phyloP scores from a whole-genome alignment of 2,329 filamentous ascomycete species.

The Beauveria caledonica region DNA sequence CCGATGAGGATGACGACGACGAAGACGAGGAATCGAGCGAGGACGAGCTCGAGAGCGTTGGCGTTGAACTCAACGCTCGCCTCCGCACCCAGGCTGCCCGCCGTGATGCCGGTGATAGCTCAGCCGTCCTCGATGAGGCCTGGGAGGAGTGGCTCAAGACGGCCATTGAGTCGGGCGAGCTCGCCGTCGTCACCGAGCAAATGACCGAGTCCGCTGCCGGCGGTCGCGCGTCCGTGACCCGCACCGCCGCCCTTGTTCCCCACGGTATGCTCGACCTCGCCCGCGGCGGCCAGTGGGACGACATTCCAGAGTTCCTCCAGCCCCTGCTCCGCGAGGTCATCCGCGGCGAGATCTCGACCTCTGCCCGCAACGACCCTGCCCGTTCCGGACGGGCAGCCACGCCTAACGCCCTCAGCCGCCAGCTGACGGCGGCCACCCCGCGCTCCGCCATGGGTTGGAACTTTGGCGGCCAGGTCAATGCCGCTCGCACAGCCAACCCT shows the following conservation, averaged over 20 bases:
- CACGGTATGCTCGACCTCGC: constrained; percentile 45
- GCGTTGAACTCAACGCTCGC: constrained; percentile 54
- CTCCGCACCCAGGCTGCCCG: constrained; percentile 55
- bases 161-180: constrained; percentile 54
- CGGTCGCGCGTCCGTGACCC: constrained; percentile 19
- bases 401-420: constrained; percentile 12
- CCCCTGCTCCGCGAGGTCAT: constrained; percentile 42
- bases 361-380: constrained; percentile 8
- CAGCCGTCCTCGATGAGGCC: constrained; percentile 57
- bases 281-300: constrained; percentile 48
- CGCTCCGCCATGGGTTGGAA: constrained; percentile 4
- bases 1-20: constrained; percentile 21
- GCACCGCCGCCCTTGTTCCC: constrained; percentile 36
- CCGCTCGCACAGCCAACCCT: not conserved
- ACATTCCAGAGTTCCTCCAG: constrained; percentile 49
- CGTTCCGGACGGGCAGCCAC: constrained; percentile 11
- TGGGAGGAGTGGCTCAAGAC: constrained; percentile 71
- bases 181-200: constrained; percentile 39
- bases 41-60: constrained; percentile 42
- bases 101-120: constrained; percentile 51
- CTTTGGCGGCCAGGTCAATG: not conserved
- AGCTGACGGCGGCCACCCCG: constrained; percentile 8
- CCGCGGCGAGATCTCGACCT: constrained; percentile 26
- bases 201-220: constrained; percentile 23
- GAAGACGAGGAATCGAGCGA: constrained; percentile 24